Evolutionary conservation across 768 basidiomycete genomes (phyloP).

Genomic region (Pisolithus microcarpus): DNA sequence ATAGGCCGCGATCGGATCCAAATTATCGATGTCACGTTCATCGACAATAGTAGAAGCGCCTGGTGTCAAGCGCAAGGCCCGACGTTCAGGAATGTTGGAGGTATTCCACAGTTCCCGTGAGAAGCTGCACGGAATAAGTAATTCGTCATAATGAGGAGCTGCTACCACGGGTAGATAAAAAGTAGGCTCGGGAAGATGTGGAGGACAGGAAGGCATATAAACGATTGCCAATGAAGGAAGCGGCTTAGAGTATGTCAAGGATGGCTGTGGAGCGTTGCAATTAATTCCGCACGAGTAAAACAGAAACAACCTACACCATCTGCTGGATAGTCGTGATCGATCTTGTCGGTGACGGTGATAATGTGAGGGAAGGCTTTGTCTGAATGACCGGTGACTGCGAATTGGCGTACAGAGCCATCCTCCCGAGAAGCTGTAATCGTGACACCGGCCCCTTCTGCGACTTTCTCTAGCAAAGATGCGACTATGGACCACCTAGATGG

Average conservation of each 20-base stretch:
- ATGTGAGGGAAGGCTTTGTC: conserved; percentile 22
- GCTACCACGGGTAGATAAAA: conserved; percentile 55
- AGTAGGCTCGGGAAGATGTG: conserved; percentile 32
- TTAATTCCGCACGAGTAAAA: conserved; percentile 19
- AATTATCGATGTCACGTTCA: conserved; percentile 34
- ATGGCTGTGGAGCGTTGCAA: conserved; percentile 32
- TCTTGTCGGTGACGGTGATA: conserved; percentile 36
- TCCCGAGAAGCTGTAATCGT: conserved; percentile 17
- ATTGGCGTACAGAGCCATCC: conserved; percentile 15
- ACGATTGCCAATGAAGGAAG: conserved; percentile 61
- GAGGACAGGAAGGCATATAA: conserved; percentile 49
- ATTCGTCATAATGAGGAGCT: conserved; percentile 19
- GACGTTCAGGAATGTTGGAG: conserved; percentile 35
- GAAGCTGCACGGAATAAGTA: conserved; percentile 14
- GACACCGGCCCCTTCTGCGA: conserved; percentile 32
- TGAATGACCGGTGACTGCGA: conserved; percentile 22
- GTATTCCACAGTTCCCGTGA: conserved; percentile 38
- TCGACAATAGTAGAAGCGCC: conserved; percentile 38
- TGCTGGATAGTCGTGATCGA: conserved; percentile 8
- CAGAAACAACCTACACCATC: conserved; percentile 24
- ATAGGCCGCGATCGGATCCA: conserved; percentile 37
- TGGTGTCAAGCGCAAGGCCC: conserved; percentile 33
- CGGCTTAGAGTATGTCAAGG: conserved; percentile 29
- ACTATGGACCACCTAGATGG: conserved; percentile 56
- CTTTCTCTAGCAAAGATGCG: conserved; percentile 51